Conservation (phyloP, 2,329 filamentous ascomycete species). For the Talaromyces sp. region DNA sequence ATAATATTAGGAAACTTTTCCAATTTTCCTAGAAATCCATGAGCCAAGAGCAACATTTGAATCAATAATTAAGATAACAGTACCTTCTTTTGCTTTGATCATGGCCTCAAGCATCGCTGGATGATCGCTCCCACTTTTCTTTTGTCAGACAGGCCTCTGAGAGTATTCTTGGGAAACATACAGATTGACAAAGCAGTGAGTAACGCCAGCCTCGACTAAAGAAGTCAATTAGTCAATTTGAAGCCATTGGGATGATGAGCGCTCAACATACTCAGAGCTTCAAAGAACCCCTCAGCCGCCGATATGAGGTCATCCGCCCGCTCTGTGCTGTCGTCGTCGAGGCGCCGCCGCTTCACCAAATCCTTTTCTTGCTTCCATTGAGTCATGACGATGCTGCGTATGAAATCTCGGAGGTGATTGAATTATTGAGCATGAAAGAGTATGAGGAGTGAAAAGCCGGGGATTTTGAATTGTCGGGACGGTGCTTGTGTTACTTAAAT, state of each 20-base stretch:
- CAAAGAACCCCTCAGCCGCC: slow-evolving; percentile 24
- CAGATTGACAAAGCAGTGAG: slow-evolving; percentile 52
- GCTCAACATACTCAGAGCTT: slow-evolving; percentile 18
- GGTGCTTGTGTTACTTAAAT: too few species aligned
- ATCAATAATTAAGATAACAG: not conserved
- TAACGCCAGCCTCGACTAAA: slow-evolving; percentile 34
- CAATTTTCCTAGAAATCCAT: not conserved
- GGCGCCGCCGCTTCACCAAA: too few species aligned
- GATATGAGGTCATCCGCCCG: too few species aligned
- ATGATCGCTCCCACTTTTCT: slow-evolving; percentile 52
- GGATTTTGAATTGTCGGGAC: too few species aligned
- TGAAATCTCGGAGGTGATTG: too few species aligned
- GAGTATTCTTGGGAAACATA: slow-evolving; percentile 1
- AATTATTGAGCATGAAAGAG: too few species aligned
- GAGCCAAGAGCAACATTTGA: too few species aligned
- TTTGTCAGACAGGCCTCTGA: not conserved
- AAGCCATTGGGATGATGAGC: not conserved
- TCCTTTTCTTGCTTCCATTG: not conserved
- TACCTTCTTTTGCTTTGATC: slow-evolving; percentile 68
- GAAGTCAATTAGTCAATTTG: not conserved
- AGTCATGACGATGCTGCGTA: too few species aligned
- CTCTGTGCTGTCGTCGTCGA: too few species aligned
- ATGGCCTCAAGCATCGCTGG: slow-evolving; percentile 77
- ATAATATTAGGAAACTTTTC: slow-evolving; percentile 68
- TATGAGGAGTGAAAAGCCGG: too few species aligned